A percentile compares a stretch with the other conserved stretches of the same genome.
Conservation (phyloP, 768 basidiomycete species). For the Tylopilus rubrobrunneus region DNA sequence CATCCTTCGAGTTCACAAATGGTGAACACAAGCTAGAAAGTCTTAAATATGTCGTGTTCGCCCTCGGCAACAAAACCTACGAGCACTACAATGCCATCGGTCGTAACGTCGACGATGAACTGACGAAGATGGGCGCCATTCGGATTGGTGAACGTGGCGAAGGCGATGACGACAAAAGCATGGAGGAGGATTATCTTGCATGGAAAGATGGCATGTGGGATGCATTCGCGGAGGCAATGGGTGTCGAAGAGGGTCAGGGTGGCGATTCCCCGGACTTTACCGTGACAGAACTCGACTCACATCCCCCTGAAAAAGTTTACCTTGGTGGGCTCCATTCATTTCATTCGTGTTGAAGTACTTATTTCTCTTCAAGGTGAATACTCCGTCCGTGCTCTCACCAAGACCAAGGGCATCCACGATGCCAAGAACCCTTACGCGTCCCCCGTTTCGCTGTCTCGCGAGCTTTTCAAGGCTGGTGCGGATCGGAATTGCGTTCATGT, state of each 20-base stretch:
- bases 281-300: constrained; percentile 75
- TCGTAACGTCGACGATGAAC: constrained; percentile 66
- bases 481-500: constrained; percentile 93
- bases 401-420: constrained; percentile 94
- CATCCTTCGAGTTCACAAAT: constrained; percentile 81
- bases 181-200: constrained; percentile 99
- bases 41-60: constrained; percentile 93
- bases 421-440: constrained; percentile 96
- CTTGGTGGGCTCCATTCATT: constrained; percentile 56
- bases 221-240: constrained; percentile 74
- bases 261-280: constrained; percentile 93
- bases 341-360: background rate
- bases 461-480: constrained; percentile 72
- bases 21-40: constrained; percentile 73
- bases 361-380: constrained; percentile 65
- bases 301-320: constrained; percentile 86
- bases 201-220: constrained; percentile 99
- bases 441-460: constrained; percentile 69
- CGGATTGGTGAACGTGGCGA: constrained; percentile 90
- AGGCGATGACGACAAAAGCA: constrained; percentile 98
- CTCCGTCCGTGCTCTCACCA: constrained; percentile 89
- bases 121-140: constrained; percentile 76
- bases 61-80: constrained; percentile 90
- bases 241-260: constrained; percentile 94
- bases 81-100: constrained; percentile 95